phyloP scores from a whole-genome alignment of 139 green algal genomes.

The Eudorina sp. region DNA sequence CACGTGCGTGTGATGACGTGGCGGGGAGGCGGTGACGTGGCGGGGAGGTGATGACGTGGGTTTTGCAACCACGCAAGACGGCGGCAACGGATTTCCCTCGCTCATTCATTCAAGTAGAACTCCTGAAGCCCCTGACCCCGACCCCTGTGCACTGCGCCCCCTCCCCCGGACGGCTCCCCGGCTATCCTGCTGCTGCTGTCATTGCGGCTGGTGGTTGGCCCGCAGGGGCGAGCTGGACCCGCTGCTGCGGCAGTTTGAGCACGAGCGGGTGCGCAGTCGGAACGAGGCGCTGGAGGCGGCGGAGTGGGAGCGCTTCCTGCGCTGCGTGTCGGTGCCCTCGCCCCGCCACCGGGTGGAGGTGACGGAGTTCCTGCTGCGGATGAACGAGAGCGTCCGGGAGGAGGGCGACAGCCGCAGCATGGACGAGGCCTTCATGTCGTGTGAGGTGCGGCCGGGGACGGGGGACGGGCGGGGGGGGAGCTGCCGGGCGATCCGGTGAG shows the following conservation, averaged over 20 bases:
- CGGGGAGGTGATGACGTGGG: too few species aligned
- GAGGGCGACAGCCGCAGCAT: constrained; percentile 18
- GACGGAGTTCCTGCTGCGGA: constrained; percentile 33
- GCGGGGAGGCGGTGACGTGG: too few species aligned
- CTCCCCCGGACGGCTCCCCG: too few species aligned
- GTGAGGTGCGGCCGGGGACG: constrained; percentile 26
- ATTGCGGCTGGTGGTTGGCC: background rate
- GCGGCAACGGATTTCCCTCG: too few species aligned
- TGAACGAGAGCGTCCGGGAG: constrained; percentile 4
- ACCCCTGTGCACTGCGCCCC: too few species aligned
- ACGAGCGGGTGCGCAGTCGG: constrained; percentile 32
- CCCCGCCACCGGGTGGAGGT: constrained; percentile 48
- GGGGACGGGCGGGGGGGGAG: background rate
- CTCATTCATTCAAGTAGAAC: too few species aligned
- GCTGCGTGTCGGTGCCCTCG: constrained; percentile 55
- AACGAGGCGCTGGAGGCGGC: background rate
- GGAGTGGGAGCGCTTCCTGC: constrained; percentile 65
- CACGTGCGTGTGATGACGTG: too few species aligned
- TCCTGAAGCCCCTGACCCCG: too few species aligned
- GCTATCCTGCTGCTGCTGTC: too few species aligned
- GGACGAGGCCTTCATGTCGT: constrained; percentile 37
- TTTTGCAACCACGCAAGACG: too few species aligned
- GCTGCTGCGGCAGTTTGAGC: constrained; percentile 47
- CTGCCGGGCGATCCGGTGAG: too few species aligned
- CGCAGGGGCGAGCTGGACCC: constrained; percentile 53